These are phyloP conservation scores for Cyberlindnera subsufficiens DNA, from an alignment of 805 yeast genomes.

Conservation along the genomic window DNA sequence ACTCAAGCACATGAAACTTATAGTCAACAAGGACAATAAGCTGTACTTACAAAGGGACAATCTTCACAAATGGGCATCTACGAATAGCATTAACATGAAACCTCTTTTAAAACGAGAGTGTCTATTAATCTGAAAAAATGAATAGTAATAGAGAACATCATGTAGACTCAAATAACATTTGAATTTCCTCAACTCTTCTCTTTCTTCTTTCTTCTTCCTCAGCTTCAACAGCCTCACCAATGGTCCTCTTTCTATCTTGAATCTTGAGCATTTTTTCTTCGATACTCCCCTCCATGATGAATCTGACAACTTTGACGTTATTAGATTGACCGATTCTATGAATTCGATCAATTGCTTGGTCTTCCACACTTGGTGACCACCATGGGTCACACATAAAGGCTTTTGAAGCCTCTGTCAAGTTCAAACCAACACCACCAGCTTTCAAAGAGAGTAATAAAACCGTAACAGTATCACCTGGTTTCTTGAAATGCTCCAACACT, in stretches of 20 bases:
- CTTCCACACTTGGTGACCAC: slow-evolving; percentile 93
- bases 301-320: slow-evolving; percentile 69
- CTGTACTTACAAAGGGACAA: slow-evolving; percentile 11
- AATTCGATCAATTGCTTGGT: slow-evolving; percentile 86
- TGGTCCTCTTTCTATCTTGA: slow-evolving; percentile 76
- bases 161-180: slow-evolving; percentile 50
- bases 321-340: slow-evolving; percentile 85
- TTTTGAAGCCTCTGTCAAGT: slow-evolving; percentile 74
- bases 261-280: slow-evolving; percentile 86
- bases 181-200: slow-evolving; percentile 66
- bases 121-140: slow-evolving; percentile 3
- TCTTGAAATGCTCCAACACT: slow-evolving; percentile 51
- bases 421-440: slow-evolving; percentile 94
- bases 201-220: slow-evolving; percentile 71
- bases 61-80: slow-evolving; percentile 12
- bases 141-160: slow-evolving; percentile 1
- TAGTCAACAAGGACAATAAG: slow-evolving; percentile 25
- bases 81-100: slow-evolving; percentile 10
- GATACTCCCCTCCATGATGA: slow-evolving; percentile 75
- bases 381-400: slow-evolving; percentile 95
- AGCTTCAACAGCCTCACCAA: slow-evolving; percentile 74
- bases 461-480: slow-evolving; percentile 27
- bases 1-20: slow-evolving; percentile 47
- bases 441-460: slow-evolving; percentile 70
- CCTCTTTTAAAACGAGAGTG: slow-evolving; percentile 11